Base-by-base conservation (phyloP, 2,329 filamentous ascomycete species). In the Lachnellula cervina region DNA sequence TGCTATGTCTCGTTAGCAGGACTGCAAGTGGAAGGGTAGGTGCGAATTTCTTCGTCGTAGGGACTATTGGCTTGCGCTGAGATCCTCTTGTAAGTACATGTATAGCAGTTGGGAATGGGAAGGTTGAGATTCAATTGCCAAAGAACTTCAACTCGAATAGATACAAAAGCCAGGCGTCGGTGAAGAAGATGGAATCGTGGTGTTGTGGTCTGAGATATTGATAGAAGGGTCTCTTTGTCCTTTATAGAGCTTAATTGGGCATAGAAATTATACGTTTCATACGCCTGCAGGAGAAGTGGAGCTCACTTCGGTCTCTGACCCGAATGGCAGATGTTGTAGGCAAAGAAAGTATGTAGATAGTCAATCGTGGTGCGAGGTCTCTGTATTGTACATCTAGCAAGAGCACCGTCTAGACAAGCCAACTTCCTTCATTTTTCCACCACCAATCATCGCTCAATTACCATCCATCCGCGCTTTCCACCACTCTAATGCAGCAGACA, bases 61-160 rank as follows among this genome's bases (percentile, higher is more conserved):
- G 3, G 25, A 7, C 6, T 4, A 25, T 25, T 43, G 40, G 17
- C 14, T 17, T 21, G 3, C n/a, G 17, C 16, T 4, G 40, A n/a
- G 14, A 17, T 17, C 3, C 6, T 8, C 11, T 21, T 23, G 42
- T 44, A 44, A 19, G 11, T 35, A 49, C 43, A 42, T 54, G 14
- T 43, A 49, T 17, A 34, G 51, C 13, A 34, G 45, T 49, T 4
- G 34, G 34, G 49, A 54, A 54, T 28, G 45, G 44, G 11, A 54
- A 40, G 51, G 44, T 9, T n/a, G 23, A 43, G 45, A 49, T 49
- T n/a, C 19, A 35, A 16, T 49, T 14, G 45, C 32, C 2, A n/a
- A 19, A 43, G 52, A 1, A 2, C 45, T 54, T 5, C 7, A 32
- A 35, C 44, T 5, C 1, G 13, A 14, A 19, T 49, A 8, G 45